Percentiles rank a stretch among this genome's conserved stretches.
Conservation (phyloP, 1,284 basidiomycete genomes). For the Ustilago hordei region DNA sequence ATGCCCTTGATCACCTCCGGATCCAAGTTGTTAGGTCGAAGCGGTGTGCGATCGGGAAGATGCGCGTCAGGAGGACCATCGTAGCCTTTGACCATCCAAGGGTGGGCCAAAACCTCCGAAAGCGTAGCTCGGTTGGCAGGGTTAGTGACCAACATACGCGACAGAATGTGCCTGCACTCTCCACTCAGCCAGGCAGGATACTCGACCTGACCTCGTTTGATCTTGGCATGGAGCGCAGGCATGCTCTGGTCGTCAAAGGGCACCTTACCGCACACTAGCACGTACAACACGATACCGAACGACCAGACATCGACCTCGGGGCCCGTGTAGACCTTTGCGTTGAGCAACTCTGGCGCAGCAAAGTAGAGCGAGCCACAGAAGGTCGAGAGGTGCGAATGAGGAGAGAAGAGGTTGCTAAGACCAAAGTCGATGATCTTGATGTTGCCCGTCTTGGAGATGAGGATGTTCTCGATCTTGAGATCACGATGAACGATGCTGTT, state of each 20-base stretch:
- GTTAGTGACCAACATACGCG: conserved; percentile 95
- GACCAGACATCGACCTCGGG: conserved; percentile 99
- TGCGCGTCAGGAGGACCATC: conserved; percentile 83
- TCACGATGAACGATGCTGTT: conserved; percentile 98
- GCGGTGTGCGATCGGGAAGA: conserved; percentile 86
- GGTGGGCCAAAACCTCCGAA: conserved; percentile 86
- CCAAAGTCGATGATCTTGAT: conserved; percentile 99
- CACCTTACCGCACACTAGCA: conserved; percentile 96
- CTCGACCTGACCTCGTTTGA: conserved; percentile 95
- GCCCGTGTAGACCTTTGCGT: conserved; percentile 94
- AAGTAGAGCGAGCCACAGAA: conserved; percentile 99
- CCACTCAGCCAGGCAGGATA: conserved; percentile 96
- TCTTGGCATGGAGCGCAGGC: conserved; percentile 98
- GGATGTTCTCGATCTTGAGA: conserved; percentile 99
- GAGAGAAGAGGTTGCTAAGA: conserved; percentile 95
- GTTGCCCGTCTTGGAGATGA: conserved; percentile 97
- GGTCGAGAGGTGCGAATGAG: conserved; percentile 83
- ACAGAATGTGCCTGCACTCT: conserved; percentile 93
- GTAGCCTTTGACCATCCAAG: conserved; percentile 95
- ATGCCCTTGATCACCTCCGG: conserved; percentile 86
- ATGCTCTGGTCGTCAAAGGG: conserved; percentile 99
- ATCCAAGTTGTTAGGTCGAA: conserved; percentile 87
- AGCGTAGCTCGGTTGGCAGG: conserved; percentile 86
- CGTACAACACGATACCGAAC: conserved; percentile 97
- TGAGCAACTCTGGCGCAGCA: conserved; percentile 94